phyloP scores from a whole-genome alignment of 805 yeast species.

The Candida morakotiae region DNA sequence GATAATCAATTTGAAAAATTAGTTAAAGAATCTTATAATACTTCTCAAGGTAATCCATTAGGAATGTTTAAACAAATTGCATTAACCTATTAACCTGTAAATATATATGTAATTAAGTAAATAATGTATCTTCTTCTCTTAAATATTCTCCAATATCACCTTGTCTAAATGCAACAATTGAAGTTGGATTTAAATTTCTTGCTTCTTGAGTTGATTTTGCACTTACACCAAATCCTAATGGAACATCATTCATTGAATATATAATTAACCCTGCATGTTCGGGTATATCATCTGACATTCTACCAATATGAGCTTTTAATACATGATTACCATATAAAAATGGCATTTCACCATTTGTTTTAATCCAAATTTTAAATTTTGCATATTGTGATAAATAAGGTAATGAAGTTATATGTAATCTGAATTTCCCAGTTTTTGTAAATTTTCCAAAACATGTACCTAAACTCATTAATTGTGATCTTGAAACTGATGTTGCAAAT shows the following conservation, averaged over 20 bases:
- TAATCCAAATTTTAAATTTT: constrained; percentile 92
- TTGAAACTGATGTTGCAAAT: constrained; percentile 84
- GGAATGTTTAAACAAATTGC: constrained; percentile 28
- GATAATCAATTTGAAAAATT: constrained; percentile 25
- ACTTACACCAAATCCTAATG: constrained; percentile 93
- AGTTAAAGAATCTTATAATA: constrained; percentile 25
- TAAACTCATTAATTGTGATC: constrained; percentile 85
- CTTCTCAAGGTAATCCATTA: constrained; percentile 41
- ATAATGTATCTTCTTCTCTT: constrained; percentile 95
- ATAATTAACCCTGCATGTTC: constrained; percentile 96
- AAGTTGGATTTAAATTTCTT: constrained; percentile 86
- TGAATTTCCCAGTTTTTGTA: constrained; percentile 95
- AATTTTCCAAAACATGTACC: constrained; percentile 95
- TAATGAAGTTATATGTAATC: constrained; percentile 90
- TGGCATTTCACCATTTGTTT: constrained; percentile 98
- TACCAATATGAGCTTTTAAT: constrained; percentile 92
- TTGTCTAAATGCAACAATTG: constrained; percentile 93
- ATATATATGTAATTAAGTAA: constrained; percentile 40
- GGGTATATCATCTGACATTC: constrained; percentile 95
- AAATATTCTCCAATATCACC: constrained; percentile 96
- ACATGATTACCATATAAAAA: constrained; percentile 95
- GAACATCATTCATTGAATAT: constrained; percentile 86
- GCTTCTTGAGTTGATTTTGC: constrained; percentile 90
- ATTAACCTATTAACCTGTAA: constrained; percentile 17
- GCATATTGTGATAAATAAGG: constrained; percentile 82